These are phyloP conservation scores for Clavulina sp. DNA, from an alignment of 768 basidiomycete genomes.

Conservation along the genomic window DNA sequence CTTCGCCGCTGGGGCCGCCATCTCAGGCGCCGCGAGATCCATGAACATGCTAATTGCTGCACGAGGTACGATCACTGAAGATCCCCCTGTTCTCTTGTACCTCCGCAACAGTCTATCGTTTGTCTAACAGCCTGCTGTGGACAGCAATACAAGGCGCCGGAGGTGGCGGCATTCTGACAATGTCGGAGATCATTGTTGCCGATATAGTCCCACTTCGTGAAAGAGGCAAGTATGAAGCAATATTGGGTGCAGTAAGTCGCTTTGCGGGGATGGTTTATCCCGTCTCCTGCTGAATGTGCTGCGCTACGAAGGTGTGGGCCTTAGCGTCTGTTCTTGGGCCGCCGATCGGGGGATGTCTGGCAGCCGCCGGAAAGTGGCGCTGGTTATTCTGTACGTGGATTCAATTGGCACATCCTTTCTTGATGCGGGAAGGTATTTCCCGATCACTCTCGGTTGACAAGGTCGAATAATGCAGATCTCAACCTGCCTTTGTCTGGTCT, in stretches of 20 bases:
- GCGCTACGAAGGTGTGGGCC: slow-evolving; percentile 17
- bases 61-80: slow-evolving; percentile 14
- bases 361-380: slow-evolving; percentile 21
- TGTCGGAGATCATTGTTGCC: slow-evolving; percentile 18
- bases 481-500: slow-evolving; percentile 24
- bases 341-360: slow-evolving; percentile 22
- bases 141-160: slow-evolving; percentile 20
- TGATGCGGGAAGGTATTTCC: neutral
- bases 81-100: no score
- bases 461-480: slow-evolving; percentile 17
- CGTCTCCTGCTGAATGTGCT: neutral
- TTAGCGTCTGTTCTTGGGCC: slow-evolving; percentile 21
- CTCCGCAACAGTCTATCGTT: no score
- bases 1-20: slow-evolving; percentile 24
- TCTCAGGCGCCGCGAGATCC: slow-evolving; percentile 23
- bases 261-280: neutral
- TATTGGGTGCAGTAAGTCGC: slow-evolving; percentile 15
- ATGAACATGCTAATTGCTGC: slow-evolving; percentile 28
- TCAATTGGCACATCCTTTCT: neutral
- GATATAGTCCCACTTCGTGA: slow-evolving; percentile 22
- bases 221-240: slow-evolving; percentile 18
- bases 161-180: slow-evolving; percentile 17
- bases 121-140: no score
- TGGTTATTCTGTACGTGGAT: slow-evolving; percentile 26
- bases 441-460: slow-evolving; percentile 24